phyloP scores from a whole-genome alignment of 2,329 filamentous ascomycete genomes.

The Cladosporium sp. region DNA sequence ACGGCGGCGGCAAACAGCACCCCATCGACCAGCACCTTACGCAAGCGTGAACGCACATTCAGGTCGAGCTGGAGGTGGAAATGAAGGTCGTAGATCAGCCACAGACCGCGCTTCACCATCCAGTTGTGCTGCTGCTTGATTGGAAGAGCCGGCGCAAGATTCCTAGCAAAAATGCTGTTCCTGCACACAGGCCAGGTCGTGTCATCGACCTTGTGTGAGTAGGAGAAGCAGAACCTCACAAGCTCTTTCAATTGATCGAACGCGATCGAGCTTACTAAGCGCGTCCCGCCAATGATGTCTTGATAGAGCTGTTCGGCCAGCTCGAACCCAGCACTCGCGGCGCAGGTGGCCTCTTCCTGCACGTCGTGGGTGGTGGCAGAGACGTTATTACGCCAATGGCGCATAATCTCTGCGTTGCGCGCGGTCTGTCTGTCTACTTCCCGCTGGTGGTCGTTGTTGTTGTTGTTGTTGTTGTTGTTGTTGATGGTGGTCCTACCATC shows the following conservation, averaged over 20 bases:
- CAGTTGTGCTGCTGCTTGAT: not conserved
- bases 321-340: not conserved
- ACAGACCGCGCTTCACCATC: not conserved
- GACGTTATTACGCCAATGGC: not conserved
- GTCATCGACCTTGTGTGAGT: not conserved
- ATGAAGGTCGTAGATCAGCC: not conserved
- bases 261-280: not conserved
- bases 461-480: not conserved
- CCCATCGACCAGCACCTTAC: no score
- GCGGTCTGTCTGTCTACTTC: not conserved
- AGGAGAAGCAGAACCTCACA: not conserved
- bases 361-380: not conserved
- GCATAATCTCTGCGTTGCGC: not conserved
- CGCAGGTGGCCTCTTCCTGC: not conserved
- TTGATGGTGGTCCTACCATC: not conserved
- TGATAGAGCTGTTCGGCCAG: not conserved
- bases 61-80: not conserved
- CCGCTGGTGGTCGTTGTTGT: not conserved
- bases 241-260: not conserved
- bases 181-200: not conserved
- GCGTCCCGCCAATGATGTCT: not conserved
- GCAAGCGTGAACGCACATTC: not conserved
- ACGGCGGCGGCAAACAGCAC: not conserved
- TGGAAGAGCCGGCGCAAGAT: no score
- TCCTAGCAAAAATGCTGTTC: no score